Evolutionary conservation across 2,329 filamentous ascomycete species (phyloP).

Genomic region (Ascomycota sp.): DNA sequence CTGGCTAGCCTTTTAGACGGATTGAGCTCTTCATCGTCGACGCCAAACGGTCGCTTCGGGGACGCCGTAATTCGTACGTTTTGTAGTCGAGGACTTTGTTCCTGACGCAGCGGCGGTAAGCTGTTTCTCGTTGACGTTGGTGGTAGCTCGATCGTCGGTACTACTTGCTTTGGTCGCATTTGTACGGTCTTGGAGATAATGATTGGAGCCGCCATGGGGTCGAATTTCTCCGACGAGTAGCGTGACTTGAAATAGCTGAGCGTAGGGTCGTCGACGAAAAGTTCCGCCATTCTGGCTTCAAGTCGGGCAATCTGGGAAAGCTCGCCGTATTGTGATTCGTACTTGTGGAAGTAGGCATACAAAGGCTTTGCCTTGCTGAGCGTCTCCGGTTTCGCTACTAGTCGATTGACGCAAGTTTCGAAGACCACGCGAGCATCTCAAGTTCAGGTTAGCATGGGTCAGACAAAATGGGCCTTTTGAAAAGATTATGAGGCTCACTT

Average conservation of each 20-base stretch:
- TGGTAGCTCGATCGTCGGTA: conserved; percentile 32
- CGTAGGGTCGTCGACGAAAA: conserved; percentile 74
- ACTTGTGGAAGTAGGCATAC: conserved; percentile 81
- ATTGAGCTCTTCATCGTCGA: conserved; percentile 49
- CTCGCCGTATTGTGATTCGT: conserved; percentile 86
- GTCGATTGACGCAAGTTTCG: conserved; percentile 70
- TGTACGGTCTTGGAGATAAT: conserved; percentile 67
- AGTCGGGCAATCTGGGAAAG: conserved; percentile 74
- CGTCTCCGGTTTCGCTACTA: conserved; percentile 55
- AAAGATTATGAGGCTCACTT: conserved; percentile 37
- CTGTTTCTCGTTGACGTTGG: conserved; percentile 22
- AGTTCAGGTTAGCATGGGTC: no score
- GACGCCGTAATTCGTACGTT: conserved; percentile 26
- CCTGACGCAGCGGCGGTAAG: conserved; percentile 14
- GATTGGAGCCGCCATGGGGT: conserved; percentile 59
- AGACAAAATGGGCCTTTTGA: no score
- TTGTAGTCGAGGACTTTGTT: conserved; percentile 25
- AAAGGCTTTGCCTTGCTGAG: conserved; percentile 59
- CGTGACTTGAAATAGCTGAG: conserved; percentile 55
- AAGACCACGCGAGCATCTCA: conserved; percentile 85
- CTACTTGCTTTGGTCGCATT: conserved; percentile 39
- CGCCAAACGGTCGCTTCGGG: conserved; percentile 37
- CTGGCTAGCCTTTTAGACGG: conserved; percentile 70
- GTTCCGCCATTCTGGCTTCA: conserved; percentile 75
- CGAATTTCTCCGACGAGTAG: conserved; percentile 49